Percentiles rank a stretch among this genome's conserved stretches.
These are phyloP conservation scores for Leucaena leucocephala DNA, from an alignment of 306 rosid genomes.

Conservation along the genomic window DNA sequence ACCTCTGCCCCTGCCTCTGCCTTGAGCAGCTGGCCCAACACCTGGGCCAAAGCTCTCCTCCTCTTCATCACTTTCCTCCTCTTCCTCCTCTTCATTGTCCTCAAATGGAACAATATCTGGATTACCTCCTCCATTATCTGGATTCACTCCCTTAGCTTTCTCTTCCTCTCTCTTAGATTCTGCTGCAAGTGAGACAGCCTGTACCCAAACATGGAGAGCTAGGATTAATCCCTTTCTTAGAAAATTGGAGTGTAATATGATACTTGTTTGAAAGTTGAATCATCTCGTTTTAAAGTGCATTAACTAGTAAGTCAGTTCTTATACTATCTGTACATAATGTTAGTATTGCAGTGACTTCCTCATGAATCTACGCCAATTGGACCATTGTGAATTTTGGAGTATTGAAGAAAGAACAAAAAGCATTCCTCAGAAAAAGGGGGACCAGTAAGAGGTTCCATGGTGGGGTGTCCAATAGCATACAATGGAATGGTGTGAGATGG, in stretches of 20 bases:
- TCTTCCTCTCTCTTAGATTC: constrained; percentile 97
- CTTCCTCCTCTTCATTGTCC: constrained; percentile 99
- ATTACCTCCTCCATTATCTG: constrained; percentile 80
- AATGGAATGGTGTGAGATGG: not conserved
- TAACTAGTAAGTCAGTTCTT: not conserved
- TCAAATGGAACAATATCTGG: constrained; percentile 98
- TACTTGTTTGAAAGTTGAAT: not conserved
- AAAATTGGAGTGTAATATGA: not conserved
- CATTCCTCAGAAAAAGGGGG: not conserved
- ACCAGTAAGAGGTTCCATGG: not conserved
- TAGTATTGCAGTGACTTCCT: not conserved
- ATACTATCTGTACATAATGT: not conserved
- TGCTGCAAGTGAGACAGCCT: constrained; percentile 89
- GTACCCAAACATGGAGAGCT: constrained; percentile 29
- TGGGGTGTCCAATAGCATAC: not conserved
- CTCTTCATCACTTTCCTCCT: constrained; percentile 97
- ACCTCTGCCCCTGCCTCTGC: constrained; percentile 96
- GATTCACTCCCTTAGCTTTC: constrained; percentile 95
- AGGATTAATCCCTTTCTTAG: constrained; percentile 20
- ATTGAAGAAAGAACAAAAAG: not conserved
- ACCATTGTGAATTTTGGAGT: not conserved
- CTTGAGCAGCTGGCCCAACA: constrained; percentile 68
- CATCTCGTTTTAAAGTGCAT: not conserved
- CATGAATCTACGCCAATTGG: constrained; percentile 1
- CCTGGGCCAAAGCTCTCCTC: constrained; percentile 77